Percentiles rank a stretch among this genome's conserved stretches.
These are phyloP conservation scores for Rhododendron henanense DNA, from an alignment of 148 eudicot species.

Conservation along the genomic window DNA sequence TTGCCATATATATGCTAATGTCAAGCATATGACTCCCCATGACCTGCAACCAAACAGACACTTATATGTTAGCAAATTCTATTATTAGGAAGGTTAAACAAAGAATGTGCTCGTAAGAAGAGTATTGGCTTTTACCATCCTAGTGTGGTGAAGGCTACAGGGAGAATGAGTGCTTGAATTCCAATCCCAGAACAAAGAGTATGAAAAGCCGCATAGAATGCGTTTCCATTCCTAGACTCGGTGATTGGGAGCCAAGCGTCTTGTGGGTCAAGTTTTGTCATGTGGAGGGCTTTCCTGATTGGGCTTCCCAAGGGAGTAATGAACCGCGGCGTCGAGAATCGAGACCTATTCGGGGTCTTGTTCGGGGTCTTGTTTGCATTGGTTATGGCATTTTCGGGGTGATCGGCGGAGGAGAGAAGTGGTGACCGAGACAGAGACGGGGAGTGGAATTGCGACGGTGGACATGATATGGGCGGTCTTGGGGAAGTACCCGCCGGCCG, in stretches of 20 bases:
- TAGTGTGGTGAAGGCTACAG: constrained; percentile 73
- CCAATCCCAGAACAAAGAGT: constrained; percentile 40
- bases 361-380: constrained; percentile 5
- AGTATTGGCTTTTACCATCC: constrained; percentile 57
- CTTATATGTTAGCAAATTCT: not conserved
- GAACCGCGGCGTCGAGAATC: constrained; percentile 30
- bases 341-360: constrained; percentile 36
- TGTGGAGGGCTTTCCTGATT: constrained; percentile 48
- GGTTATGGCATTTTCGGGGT: not conserved
- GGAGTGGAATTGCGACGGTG: constrained; percentile 67
- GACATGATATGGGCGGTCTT: constrained; percentile 35
- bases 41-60: constrained; percentile 40
- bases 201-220: constrained; percentile 35
- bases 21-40: constrained; percentile 73
- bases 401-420: constrained; percentile 32
- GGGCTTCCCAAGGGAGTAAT: constrained; percentile 71
- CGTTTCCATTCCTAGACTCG: constrained; percentile 46
- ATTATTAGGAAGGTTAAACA: not conserved
- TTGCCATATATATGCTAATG: constrained; percentile 77
- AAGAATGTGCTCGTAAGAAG: not conserved
- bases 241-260: constrained; percentile 94
- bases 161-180: constrained; percentile 34
- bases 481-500: constrained; percentile 29
- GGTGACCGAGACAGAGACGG: constrained; percentile 89
- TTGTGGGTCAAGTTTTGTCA: constrained; percentile 76